Base-by-base conservation (phyloP, 192 early-diverging fungal species). In the Piromyces finnis region DNA sequence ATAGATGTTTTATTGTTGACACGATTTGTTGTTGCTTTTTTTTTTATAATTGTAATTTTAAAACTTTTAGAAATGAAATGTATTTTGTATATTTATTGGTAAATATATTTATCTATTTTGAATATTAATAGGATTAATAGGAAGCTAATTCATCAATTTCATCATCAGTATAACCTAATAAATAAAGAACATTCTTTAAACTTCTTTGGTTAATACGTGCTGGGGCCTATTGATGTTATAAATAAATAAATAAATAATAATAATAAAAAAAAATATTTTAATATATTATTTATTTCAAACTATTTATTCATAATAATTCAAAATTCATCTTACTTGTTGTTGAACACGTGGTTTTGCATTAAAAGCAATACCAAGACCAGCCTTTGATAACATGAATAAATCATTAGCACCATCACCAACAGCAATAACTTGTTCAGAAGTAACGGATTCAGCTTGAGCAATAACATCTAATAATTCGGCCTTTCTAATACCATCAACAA, bases 341-440 rank as follows among this genome's bases (percentile, higher is more conserved):
- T 99, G 97, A 5, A 99, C 97, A n/a, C 91, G 88, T 22, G 97
- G 97, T 82, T 99, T 99, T 22, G 97, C 97, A 81, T 98, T 97
- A 84, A 96, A 99, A 0, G 97, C 97, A 81, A 99, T 96, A 1
- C 97, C 97, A 12, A 97, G 85, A 68, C 97, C 96, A 78, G 96
- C 93, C 79, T 93, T 95, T 29, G 88, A 93, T 68, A 99, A 84
- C 97, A 99, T 99, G 84, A 90, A 89, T 81, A 99, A 84, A 85
- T 99, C 97, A 82, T 99, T 99, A 29, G 97, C 97, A 30, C 97
- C 97, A 84, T 99, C 97, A 32, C 97, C 97, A 1, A 99, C 94
- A 16, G 97, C 97, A 82, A 97, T 93, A 28, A 99, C 94, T 86
- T 99, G 96, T 79, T 97, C 94, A 77, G 91, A 84, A 4, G 89